phyloP scores from a whole-genome alignment of 2,329 filamentous ascomycete species.

The Camptophora hylomeconis region DNA sequence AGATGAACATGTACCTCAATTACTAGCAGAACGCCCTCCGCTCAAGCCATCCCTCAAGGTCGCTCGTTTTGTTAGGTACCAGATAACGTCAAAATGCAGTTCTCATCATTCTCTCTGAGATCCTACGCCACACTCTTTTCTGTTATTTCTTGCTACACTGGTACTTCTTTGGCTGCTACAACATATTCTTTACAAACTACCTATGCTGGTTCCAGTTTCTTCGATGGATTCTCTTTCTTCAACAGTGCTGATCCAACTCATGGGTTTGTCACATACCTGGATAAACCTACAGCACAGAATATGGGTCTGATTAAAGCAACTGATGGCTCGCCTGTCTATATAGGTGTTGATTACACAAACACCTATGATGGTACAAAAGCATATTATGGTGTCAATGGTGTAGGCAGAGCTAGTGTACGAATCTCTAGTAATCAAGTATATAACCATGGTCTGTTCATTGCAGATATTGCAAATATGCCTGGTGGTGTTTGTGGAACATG shows the following conservation, averaged over 20 bases:
- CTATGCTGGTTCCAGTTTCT: constrained; percentile 35
- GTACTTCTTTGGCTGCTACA: constrained; percentile 9
- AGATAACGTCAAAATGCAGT: constrained; percentile 14
- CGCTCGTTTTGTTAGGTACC: no score
- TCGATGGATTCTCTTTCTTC: constrained; percentile 37
- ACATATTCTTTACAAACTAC: constrained; percentile 25
- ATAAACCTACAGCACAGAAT: constrained; percentile 16
- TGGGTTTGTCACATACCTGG: constrained; percentile 33
- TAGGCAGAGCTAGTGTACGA: constrained; percentile 30
- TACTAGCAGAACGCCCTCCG: no score
- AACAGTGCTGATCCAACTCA: constrained; percentile 33
- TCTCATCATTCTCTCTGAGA: constrained; percentile 19
- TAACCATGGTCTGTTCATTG: constrained; percentile 33
- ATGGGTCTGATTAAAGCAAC: constrained; percentile 13
- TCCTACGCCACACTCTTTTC: constrained; percentile 18
- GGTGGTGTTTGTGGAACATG: constrained; percentile 35
- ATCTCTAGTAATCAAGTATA: constrained; percentile 31
- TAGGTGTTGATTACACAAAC: constrained; percentile 9
- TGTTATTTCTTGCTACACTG: constrained; percentile 14
- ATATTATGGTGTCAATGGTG: constrained; percentile 31
- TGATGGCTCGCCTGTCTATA: constrained; percentile 8
- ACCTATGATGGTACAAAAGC: constrained; percentile 17
- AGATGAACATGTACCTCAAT: no score
- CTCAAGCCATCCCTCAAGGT: no score
- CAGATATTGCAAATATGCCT: constrained; percentile 36